Evolutionary conservation across 331 rosid genomes (phyloP), one percentile per base, ranked within the genome.

Genomic region (Malus hybrid): DNA sequence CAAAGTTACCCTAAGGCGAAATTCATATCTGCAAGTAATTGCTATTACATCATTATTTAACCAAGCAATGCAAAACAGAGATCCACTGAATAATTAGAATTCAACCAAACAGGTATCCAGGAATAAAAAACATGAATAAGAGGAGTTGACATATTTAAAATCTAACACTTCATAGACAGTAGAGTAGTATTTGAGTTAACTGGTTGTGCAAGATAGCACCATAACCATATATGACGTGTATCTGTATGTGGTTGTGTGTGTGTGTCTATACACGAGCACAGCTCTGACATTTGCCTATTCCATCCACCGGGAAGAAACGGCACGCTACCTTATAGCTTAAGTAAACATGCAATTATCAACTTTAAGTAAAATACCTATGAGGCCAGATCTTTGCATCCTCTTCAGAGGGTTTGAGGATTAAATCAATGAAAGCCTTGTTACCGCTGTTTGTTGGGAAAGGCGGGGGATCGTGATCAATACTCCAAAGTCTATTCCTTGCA

Each of bases 401-500:
- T 68, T 86, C 89, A 65, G 96, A 83, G 75, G 76, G 15, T 77
- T 42, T 84, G 58, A 90, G 96, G 79, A 90, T 78, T 83, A 88
- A 78, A 85, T 90, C 96, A 77, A 78, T 46, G 71, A 78, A 86
- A 71, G 93, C 89, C 71, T 68, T 90, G 70, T 42, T 78, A 48
- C 68, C 78, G 75, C 72, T 84, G 70, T n/a, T 80, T 75, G 81
- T 77, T 76, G 86, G 79, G 76, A 86, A 81, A 48, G 92, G 89
- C 4, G 89, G 93, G 46, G 96, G 93, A 50, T 88, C 85, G 22
- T 82, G 89, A 83, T 90, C 96, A 76, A 86, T 61, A 16, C 68
- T 71, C 96, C 93, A 90, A 71, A 86, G 50, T 80, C 68, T 86
- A 78, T 83, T 90, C 85, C 93, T 86, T 68, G 87, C 93, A 81